These are phyloP conservation scores for Vigna reflexopilosa DNA, from an alignment of 306 rosid species.

Conservation along the genomic window DNA sequence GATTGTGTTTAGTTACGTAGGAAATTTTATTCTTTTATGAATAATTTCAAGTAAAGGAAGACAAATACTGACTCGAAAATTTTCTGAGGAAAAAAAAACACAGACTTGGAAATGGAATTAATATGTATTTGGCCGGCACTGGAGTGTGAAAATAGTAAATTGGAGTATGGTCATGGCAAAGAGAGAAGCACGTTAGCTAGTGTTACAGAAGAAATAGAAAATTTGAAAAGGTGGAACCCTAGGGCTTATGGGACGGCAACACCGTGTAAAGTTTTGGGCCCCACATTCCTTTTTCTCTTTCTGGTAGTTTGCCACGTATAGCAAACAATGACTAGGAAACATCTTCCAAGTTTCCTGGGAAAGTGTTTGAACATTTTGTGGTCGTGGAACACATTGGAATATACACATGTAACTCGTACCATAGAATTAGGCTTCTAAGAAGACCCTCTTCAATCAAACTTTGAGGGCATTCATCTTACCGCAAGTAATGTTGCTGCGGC, in stretches of 20 bases:
- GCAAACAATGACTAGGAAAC: not conserved
- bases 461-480: not conserved
- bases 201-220: not conserved
- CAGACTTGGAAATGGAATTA: not conserved
- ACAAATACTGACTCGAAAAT: not conserved
- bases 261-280: constrained; percentile 30
- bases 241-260: constrained; percentile 23
- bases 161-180: not conserved
- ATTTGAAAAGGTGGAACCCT: not conserved
- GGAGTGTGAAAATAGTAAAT: not conserved
- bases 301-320: not conserved
- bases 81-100: too few species aligned
- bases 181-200: not conserved
- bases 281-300: not conserved
- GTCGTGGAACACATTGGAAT: constrained; percentile 28
- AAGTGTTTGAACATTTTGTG: not conserved
- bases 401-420: constrained; percentile 10
- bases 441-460: not conserved
- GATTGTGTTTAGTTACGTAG: not conserved
- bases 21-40: not conserved
- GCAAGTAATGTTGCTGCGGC: not conserved
- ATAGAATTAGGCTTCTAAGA: not conserved
- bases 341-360: constrained; percentile 31
- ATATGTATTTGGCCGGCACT: constrained; percentile 32
- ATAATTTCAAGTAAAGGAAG: not conserved